phyloP scores from a whole-genome alignment of 2,329 filamentous ascomycete genomes.

The Atkinsonella hypoxylon region DNA sequence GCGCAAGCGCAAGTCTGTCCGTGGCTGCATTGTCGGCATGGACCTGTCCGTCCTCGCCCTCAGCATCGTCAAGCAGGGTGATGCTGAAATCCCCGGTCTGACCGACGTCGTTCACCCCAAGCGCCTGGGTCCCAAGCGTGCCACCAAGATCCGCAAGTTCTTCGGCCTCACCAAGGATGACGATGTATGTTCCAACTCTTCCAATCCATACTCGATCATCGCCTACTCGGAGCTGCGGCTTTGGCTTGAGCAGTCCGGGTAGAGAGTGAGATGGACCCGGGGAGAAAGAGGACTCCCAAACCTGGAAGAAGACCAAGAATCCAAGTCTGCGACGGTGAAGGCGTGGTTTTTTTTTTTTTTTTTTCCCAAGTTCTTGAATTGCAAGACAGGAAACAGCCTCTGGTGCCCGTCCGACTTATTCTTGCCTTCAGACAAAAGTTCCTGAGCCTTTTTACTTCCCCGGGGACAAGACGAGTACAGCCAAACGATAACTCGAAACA shows the following conservation, averaged over 20 bases:
- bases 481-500: not conserved
- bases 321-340: no score
- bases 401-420: not conserved
- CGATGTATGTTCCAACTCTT: slow-evolving; percentile 72
- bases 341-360: no score
- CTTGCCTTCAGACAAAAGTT: not conserved
- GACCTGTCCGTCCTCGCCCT: slow-evolving; percentile 93
- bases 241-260: slow-evolving; percentile 33
- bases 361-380: not conserved
- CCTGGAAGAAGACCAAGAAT: not conserved
- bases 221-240: slow-evolving; percentile 50
- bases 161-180: slow-evolving; percentile 99
- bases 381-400: not conserved
- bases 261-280: slow-evolving; percentile 45
- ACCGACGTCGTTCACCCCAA: slow-evolving; percentile 98
- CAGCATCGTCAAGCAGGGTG: slow-evolving; percentile 95
- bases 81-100: slow-evolving; percentile 83
- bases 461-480: slow-evolving; percentile 14
- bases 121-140: slow-evolving; percentile 98
- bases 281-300: not conserved
- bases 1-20: slow-evolving; percentile 98
- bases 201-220: slow-evolving; percentile 49
- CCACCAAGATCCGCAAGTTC: slow-evolving; percentile 99
- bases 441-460: not conserved
- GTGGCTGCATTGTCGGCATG: slow-evolving; percentile 95